phyloP scores from a whole-genome alignment of 306 rosid genomes.

The Malus domestica region DNA sequence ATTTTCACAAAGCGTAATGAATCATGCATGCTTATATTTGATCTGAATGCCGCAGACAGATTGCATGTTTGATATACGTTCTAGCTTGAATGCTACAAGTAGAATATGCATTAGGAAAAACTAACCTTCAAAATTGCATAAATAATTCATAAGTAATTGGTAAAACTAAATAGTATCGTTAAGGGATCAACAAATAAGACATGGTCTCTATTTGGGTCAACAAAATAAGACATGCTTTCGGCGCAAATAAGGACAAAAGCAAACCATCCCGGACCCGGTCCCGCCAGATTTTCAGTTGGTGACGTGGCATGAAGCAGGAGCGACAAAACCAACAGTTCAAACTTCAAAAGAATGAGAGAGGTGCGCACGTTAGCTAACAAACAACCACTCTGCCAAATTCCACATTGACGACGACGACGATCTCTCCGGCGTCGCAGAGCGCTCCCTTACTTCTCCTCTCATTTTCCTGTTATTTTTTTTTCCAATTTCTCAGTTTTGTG shows the following conservation, averaged over 20 bases:
- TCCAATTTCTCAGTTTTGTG: not conserved
- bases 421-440: not conserved
- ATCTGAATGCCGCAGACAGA: too few species aligned
- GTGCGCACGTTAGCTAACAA: constrained; percentile 33
- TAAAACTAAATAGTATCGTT: too few species aligned
- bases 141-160: too few species aligned
- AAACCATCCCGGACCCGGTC: constrained; percentile 46
- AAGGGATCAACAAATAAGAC: not conserved
- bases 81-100: too few species aligned
- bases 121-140: too few species aligned
- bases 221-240: not conserved
- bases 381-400: constrained; percentile 2
- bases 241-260: constrained; percentile 22
- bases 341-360: constrained; percentile 14
- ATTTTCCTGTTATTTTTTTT: not conserved
- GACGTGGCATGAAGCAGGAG: constrained; percentile 40
- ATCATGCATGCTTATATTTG: too few species aligned
- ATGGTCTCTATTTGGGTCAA: not conserved
- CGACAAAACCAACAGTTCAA: constrained; percentile 16
- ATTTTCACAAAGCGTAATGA: too few species aligned
- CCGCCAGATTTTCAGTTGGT: constrained; percentile 44
- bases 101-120: too few species aligned
- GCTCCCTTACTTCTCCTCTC: not conserved
- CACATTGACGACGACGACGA: constrained; percentile 35
- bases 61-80: too few species aligned